Conservation (phyloP, 352 stramenopile species). For the Blastocystis sp. region DNA sequence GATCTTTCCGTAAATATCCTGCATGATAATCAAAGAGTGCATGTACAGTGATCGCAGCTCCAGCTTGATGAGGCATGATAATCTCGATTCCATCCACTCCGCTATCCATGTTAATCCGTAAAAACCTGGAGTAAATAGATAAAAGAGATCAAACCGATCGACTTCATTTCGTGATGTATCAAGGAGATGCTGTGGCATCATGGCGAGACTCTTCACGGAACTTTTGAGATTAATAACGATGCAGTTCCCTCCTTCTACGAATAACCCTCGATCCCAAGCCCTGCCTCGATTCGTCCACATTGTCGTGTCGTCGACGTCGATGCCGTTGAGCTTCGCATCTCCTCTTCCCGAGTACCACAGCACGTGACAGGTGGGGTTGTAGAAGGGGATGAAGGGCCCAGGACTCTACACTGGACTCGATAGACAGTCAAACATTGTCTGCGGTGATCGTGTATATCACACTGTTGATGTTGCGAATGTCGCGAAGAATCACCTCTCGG, state of each 20-base stretch:
- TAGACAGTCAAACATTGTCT: neutral
- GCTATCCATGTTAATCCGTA: constrained; percentile 23
- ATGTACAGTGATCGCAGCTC: neutral
- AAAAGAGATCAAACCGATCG: neutral
- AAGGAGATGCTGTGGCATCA: constrained; percentile 29
- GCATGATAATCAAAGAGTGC: neutral
- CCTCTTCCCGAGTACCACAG: constrained; percentile 27
- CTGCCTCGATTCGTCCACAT: constrained; percentile 50
- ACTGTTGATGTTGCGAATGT: constrained; percentile 1
- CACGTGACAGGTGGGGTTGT: constrained; percentile 33
- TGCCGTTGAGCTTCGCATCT: constrained; percentile 14
- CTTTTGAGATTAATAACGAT: constrained; percentile 7
- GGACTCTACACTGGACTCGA: neutral
- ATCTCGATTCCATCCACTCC: constrained; percentile 3
- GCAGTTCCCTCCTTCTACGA: neutral
- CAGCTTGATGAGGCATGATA: constrained; percentile 18
- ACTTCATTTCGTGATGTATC: constrained; percentile 14
- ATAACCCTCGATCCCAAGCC: neutral
- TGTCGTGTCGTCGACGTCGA: constrained; percentile 20
- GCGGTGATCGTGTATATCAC: constrained; percentile 35
- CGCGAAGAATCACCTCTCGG: constrained; percentile 26
- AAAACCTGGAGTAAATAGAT: neutral
- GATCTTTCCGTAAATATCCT: constrained; percentile 32
- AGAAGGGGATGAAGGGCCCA: constrained; percentile 31
- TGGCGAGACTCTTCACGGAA: neutral